Conservation (phyloP, 176 grass and related monocot species). For the Olyra latifolia region DNA sequence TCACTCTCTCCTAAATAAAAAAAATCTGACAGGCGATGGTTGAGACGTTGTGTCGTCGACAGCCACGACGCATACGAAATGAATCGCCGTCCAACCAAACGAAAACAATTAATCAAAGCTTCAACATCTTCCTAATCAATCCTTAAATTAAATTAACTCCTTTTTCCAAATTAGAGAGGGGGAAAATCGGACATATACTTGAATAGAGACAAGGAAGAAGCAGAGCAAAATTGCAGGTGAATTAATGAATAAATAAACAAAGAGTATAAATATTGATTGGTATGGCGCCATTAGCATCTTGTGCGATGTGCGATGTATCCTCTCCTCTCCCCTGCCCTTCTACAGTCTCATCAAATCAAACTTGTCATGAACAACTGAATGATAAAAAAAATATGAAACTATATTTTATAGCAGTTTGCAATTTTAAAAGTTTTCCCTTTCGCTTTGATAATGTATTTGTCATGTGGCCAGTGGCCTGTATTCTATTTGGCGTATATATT, state of each 20-base stretch:
- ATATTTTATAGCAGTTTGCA: neutral
- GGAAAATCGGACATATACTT: neutral
- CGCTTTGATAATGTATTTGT: constrained; percentile 17
- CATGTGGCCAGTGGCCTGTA: constrained; percentile 48
- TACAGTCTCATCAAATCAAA: neutral
- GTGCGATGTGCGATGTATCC: neutral
- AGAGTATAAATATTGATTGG: neutral
- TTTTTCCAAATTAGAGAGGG: neutral
- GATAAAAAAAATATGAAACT: neutral
- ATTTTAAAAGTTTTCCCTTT: neutral
- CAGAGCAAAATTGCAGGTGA: neutral
- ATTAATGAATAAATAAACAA: neutral
- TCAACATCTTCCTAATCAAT: neutral
- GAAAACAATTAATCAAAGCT: constrained; percentile 19
- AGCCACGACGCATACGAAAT: neutral
- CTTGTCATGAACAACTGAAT: neutral
- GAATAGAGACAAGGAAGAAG: constrained; percentile 12
- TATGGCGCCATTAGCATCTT: constrained; percentile 26
- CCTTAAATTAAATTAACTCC: neutral
- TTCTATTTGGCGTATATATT: constrained; percentile 61
- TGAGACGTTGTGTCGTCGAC: constrained; percentile 40
- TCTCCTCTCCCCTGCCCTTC: neutral
- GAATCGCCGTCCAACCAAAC: constrained; percentile 45
- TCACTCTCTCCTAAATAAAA: neutral
- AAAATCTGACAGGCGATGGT: constrained; percentile 6